phyloP scores from a whole-genome alignment of 306 rosid species.

The Carpinus fangiana region DNA sequence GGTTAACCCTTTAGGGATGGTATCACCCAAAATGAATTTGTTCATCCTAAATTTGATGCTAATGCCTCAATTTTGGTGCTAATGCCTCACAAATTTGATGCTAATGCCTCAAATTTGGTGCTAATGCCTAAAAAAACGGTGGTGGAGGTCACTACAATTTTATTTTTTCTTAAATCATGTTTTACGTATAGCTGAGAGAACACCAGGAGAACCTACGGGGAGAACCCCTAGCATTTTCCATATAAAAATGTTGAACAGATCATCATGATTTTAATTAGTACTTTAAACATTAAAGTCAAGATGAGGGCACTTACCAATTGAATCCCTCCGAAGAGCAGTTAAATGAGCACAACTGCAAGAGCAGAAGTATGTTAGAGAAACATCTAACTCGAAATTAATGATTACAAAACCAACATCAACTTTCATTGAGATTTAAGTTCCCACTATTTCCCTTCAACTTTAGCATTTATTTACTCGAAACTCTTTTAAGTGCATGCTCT shows the following conservation, averaged over 20 bases:
- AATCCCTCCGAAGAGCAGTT: constrained; percentile 91
- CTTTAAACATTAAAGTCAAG: constrained; percentile 14
- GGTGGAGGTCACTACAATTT: no score
- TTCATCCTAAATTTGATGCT: no score
- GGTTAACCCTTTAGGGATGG: no score
- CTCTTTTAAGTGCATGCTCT: neutral
- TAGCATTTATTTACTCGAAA: neutral
- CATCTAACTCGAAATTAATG: constrained; percentile 10
- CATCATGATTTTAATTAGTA: neutral
- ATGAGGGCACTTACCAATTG: constrained; percentile 63
- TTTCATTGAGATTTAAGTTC: constrained; percentile 15
- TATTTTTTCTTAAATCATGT: no score
- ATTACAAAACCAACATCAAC: constrained; percentile 14
- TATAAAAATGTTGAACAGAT: neutral
- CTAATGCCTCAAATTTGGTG: no score
- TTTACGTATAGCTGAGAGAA: no score
- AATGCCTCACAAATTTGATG: no score
- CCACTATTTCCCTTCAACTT: constrained; percentile 8
- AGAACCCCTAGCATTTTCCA: no score
- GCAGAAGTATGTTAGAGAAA: constrained; percentile 8
- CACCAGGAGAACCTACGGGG: no score
- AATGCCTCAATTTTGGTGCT: no score
- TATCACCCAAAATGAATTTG: no score
- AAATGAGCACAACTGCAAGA: constrained; percentile 87
- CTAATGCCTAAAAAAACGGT: no score